Conservation (phyloP, 2,329 filamentous ascomycete species). For the Colletotrichum coccodes region DNA sequence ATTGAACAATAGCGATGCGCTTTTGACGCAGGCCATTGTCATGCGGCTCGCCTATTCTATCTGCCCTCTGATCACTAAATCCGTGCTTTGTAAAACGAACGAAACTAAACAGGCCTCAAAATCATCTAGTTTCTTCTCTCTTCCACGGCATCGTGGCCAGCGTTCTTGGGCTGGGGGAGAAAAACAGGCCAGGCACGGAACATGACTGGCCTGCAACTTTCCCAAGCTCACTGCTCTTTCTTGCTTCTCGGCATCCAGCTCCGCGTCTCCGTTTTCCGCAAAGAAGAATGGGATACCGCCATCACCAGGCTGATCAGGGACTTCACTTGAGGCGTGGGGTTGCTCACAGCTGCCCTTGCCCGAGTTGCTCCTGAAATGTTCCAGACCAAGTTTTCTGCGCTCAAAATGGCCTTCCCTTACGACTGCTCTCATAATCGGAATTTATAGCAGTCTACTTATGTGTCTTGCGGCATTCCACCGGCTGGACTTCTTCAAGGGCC, state of each 20-base stretch:
- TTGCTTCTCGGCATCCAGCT: conserved; percentile 25
- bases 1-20: background rate
- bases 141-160: too few species aligned
- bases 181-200: too few species aligned
- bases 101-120: too few species aligned
- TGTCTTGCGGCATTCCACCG: conserved; percentile 39
- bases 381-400: background rate
- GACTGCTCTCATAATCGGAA: conserved; percentile 18
- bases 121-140: too few species aligned
- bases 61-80: too few species aligned
- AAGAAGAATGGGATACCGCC: conserved; percentile 40
- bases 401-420: conserved; percentile 9
- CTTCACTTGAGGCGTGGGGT: conserved; percentile 3
- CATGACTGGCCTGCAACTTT: background rate
- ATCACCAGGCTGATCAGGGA: conserved; percentile 29
- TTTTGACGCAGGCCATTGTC: background rate
- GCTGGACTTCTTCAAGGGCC: conserved; percentile 40
- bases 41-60: background rate
- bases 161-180: too few species aligned
- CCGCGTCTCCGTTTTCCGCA: conserved; percentile 36
- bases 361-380: conserved; percentile 2
- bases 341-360: conserved; percentile 14
- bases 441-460: conserved; percentile 35
- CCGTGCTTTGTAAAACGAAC: too few species aligned
- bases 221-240: background rate